Evolutionary conservation across 225 moss, liverwort and hornwort species (phyloP), one percentile per base, ranked within the genome.

Genomic region (Physcomitrium patens): DNA sequence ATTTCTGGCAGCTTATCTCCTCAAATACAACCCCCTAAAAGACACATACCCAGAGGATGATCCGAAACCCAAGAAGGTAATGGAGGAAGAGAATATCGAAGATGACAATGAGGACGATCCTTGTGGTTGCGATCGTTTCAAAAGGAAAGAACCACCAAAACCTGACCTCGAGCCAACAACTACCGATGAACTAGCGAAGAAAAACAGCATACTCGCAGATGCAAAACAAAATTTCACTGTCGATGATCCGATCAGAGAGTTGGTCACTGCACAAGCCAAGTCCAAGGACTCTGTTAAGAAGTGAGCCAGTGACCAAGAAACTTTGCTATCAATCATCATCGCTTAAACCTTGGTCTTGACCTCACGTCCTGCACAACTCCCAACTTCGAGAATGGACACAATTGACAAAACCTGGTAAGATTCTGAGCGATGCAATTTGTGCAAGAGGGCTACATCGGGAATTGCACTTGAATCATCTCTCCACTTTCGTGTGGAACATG

Each of bases 1-100:
- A 26, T 88, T 53, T 53, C 5, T 88, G 5, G 82, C 85, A 0
- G 82, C 88, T 1, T 0, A 85, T 69, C 82, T 88, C 12, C n/a
- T 88, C 0, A 85, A 88, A 44, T 46, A 88, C 60, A 83, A 88
- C 26, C 88, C 85, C 7, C 80, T 80, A 1, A 85, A 85, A 42
- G 45, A 59, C 14, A 72, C 18, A 0, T 85, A 80, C 9, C 69
- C 67, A 0, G 88, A 85, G 62, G 88, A 88, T 12, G 80, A 85
- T 11, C 68, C 73, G 0, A 63, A 73, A 54, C 85, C 83, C 2
- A 64, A 27, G 3, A 78, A 76, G 62, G 10, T 82, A 1, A 0
- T 44, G 0, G 78, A 88, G 71, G 85, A 78, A 57, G 70, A 77
- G 24, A 77, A 61, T 3, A 3, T 66, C 0, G 72, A 82, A 66